phyloP scores from a whole-genome alignment of 1,139 yeast species.

The Geotrichum phurueaensis region DNA sequence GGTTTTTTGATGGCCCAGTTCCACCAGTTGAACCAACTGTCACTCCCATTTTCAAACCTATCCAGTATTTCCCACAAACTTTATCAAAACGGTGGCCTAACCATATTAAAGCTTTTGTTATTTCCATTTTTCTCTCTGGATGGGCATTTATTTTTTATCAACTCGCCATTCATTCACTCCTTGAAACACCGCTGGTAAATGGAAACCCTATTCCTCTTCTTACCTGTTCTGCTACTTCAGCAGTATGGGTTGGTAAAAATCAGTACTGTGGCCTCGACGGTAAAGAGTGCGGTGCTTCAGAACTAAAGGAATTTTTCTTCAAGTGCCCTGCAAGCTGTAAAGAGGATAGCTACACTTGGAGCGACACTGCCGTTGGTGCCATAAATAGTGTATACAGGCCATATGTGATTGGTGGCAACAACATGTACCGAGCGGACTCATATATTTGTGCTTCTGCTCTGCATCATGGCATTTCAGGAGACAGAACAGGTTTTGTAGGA shows the following conservation, averaged over 20 bases:
- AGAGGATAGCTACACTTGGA: constrained; percentile 68
- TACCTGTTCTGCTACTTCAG: constrained; percentile 32
- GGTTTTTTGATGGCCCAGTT: constrained; percentile 19
- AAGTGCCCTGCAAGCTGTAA: constrained; percentile 90
- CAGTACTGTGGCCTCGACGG: constrained; percentile 73
- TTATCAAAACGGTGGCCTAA: constrained; percentile 13
- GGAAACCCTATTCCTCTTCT: constrained; percentile 24
- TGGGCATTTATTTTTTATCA: constrained; percentile 26
- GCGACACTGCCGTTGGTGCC: constrained; percentile 71
- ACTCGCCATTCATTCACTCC: constrained; percentile 25
- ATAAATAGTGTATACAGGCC: constrained; percentile 63
- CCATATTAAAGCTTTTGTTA: constrained; percentile 6
- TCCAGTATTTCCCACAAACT: constrained; percentile 14
- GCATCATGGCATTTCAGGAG: constrained; percentile 74
- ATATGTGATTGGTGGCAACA: constrained; percentile 65
- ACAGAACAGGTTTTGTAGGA: constrained; percentile 78
- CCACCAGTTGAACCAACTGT: constrained; percentile 12
- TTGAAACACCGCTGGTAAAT: constrained; percentile 27
- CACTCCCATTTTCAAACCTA: constrained; percentile 12
- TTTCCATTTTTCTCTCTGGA: constrained; percentile 18
- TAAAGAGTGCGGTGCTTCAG: constrained; percentile 43
- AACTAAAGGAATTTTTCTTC: constrained; percentile 47
- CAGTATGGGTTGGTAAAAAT: constrained; percentile 66
- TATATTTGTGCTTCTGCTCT: constrained; percentile 87
- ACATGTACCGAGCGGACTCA: constrained; percentile 80